These are phyloP conservation scores for Tardiomyces blankii DNA, from an alignment of 1,139 yeast genomes.

Conservation along the genomic window DNA sequence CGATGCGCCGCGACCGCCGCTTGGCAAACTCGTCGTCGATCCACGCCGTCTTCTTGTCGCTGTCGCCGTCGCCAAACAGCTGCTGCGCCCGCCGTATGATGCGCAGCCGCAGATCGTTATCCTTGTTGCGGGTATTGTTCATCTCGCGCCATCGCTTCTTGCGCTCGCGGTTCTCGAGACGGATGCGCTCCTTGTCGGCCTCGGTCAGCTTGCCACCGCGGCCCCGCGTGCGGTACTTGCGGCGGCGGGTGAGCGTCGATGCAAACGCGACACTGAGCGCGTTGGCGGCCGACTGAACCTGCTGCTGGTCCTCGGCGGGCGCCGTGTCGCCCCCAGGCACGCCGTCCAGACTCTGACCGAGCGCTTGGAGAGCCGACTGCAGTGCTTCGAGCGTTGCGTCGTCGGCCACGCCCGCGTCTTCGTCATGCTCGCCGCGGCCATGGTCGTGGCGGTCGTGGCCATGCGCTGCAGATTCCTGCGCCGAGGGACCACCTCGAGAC, in stretches of 20 bases:
- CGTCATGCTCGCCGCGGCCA: constrained; percentile 2
- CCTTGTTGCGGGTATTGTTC: constrained; percentile 73
- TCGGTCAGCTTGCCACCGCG: constrained; percentile 1
- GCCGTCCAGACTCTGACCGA: constrained; percentile 15
- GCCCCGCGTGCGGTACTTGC: constrained; percentile 7
- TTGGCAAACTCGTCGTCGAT: constrained; percentile 59
- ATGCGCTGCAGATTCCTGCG: too few species aligned
- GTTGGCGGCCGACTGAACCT: not conserved
- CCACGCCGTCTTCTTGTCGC: constrained; percentile 59
- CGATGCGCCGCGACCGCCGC: constrained; percentile 50
- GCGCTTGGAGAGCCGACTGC: constrained; percentile 25
- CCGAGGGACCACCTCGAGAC: not conserved
- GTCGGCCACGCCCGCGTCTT: constrained; percentile 15
- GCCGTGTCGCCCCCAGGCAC: not conserved
- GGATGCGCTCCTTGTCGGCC: constrained; percentile 36
- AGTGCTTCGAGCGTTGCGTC: constrained; percentile 28
- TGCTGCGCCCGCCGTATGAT: constrained; percentile 60
- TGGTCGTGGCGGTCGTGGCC: not conserved
- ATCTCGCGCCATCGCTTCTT: constrained; percentile 88
- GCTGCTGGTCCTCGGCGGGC: not conserved
- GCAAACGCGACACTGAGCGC: not conserved
- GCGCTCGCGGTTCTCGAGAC: constrained; percentile 69
- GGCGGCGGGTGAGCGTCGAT: constrained; percentile 4
- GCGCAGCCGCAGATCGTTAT: constrained; percentile 72
- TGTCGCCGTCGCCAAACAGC: constrained; percentile 52